Conservation (phyloP, 2,329 filamentous ascomycete genomes). For the Microsporum canis region DNA sequence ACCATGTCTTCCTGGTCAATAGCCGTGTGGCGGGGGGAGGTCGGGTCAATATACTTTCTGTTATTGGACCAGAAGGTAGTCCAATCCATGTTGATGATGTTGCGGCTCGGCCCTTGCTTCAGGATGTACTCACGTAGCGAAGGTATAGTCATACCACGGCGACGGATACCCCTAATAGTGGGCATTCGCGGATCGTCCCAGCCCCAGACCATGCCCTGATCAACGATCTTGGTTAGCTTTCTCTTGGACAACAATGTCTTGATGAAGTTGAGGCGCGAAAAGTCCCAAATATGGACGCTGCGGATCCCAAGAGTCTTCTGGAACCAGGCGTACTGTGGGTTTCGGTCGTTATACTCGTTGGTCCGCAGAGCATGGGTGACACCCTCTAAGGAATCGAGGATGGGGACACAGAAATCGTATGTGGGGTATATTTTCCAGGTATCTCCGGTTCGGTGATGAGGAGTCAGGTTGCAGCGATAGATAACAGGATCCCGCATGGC, state of each 20-base stretch:
- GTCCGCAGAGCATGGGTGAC: conserved; percentile 48
- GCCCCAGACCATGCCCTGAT: conserved; percentile 39
- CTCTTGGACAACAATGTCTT: conserved; percentile 42
- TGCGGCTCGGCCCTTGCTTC: conserved; percentile 31
- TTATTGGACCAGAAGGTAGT: conserved; percentile 41
- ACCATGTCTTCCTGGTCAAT: conserved; percentile 20
- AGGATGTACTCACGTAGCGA: conserved; percentile 31
- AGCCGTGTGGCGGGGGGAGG: conserved; percentile 23
- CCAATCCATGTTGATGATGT: conserved; percentile 34
- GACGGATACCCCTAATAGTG: conserved; percentile 40
- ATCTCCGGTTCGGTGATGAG: conserved; percentile 52
- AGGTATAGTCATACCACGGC: conserved; percentile 25
- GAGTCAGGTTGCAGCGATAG: conserved; percentile 73
- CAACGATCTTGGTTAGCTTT: conserved; percentile 41
- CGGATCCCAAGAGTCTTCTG: conserved; percentile 38
- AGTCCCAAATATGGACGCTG: conserved; percentile 40
- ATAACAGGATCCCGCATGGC: conserved; percentile 94
- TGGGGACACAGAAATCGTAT: conserved; percentile 49
- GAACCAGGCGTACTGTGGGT: conserved; percentile 41
- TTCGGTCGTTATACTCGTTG: conserved; percentile 38
- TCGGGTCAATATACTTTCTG: conserved; percentile 64
- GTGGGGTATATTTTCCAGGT: conserved; percentile 56
- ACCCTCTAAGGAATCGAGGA: conserved; percentile 46
- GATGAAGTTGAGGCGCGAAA: conserved; percentile 43
- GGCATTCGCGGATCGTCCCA: conserved; percentile 44